Base-by-base conservation (phyloP, 257 asterid genomes). In the Verbena officinalis region DNA sequence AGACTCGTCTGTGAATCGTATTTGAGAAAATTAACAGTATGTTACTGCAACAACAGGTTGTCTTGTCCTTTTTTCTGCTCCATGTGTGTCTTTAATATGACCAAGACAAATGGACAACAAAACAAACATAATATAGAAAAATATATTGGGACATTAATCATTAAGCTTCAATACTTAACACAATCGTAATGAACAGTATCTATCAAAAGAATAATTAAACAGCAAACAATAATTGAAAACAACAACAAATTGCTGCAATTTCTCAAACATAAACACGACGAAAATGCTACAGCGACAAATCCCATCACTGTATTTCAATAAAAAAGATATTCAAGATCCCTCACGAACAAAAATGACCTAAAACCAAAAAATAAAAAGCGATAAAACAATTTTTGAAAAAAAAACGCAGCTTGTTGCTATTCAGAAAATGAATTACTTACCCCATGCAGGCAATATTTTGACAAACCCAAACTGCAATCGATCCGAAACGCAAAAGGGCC, bases 381-480 rank as follows among this genome's bases (percentile, higher is more conserved):
- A 11, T 2, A 3, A 44, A 19, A 19, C 17, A 48, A 7, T n/a
- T n/a, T n/a, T n/a, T n/a, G n/a, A 23, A 7, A 3, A 13, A 56
- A 24, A 49, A 14, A 13, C 16, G 19, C 1, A 22, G 30, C 55
- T 54, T 3, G 52, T 6, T 14, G 12, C 19, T 2, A 12, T 61
- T 14, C 42, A 62, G 59, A 69, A 70, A 49, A 36, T 45, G 55
- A 65, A 44, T 61, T 33, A 67, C 78, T 69, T 84, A 92, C 98
- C 96, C 98, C 97, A 89, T 89, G 78, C 84, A 78, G 65, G 84
- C 88, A 62, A 83, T 62, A 27, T 79, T 66, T 22, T 71, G 75
- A 39, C 88, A 61, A 66, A 80, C 53, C 93, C 95, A 75, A 75
- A 81, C 81, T 69, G 83, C 77, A 64, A 85, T 20, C 13, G 89